Percentiles rank a stretch among this genome's conserved stretches.
phyloP scores from a whole-genome alignment of 305 asterid genomes.

The Solanum hybrid region DNA sequence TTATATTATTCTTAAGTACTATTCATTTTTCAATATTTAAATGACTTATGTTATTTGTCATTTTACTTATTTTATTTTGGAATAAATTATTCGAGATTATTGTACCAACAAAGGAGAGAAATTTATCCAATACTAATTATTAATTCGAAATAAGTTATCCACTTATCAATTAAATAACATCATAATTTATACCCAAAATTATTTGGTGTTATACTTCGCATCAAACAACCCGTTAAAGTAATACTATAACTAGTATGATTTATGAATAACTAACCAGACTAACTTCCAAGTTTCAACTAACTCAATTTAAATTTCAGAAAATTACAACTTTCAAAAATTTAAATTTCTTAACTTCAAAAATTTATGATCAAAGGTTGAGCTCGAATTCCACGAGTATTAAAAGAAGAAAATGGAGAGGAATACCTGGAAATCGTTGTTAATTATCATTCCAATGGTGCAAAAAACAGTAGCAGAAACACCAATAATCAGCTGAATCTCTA shows the following conservation, averaged over 20 bases:
- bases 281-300: too few relatives aligned
- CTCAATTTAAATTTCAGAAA: too few relatives aligned
- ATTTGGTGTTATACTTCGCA: too few relatives aligned
- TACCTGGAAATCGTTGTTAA: background rate
- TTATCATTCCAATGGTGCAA: conserved; percentile 50
- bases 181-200: background rate
- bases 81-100: too few relatives aligned
- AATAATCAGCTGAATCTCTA: conserved; percentile 62
- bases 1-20: background rate
- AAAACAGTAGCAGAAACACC: conserved; percentile 41
- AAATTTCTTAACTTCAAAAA: too few relatives aligned
- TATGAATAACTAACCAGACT: background rate
- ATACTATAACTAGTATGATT: background rate
- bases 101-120: background rate
- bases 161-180: background rate
- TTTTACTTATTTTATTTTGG: too few relatives aligned
- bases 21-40: too few relatives aligned
- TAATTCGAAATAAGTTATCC: background rate
- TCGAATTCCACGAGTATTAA: background rate
- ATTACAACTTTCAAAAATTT: too few relatives aligned
- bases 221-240: background rate
- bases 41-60: background rate
- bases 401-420: background rate
- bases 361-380: too few relatives aligned
- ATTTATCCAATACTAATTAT: background rate